A percentile compares a stretch with the other conserved stretches of the same genome.
Conservation (phyloP, 2,329 filamentous ascomycete species). For the Colletotrichum neosansevieriae region DNA sequence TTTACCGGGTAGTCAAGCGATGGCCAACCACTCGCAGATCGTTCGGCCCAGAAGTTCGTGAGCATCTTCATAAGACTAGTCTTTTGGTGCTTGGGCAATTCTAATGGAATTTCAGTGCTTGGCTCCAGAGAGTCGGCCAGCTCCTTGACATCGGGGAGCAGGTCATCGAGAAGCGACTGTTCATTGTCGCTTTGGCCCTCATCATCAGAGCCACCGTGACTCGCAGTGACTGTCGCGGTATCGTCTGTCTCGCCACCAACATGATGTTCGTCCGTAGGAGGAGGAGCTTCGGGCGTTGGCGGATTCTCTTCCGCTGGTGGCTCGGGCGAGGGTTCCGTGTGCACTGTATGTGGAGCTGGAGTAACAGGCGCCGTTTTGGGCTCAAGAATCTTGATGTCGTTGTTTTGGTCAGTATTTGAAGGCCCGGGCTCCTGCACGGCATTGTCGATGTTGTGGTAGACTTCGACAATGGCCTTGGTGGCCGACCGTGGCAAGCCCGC, state of each 20-base stretch:
- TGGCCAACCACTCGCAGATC: constrained; percentile 94
- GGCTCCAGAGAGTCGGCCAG: constrained; percentile 73
- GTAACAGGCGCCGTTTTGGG: constrained; percentile 33
- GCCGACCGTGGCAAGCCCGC: constrained; percentile 87
- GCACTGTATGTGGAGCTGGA: constrained; percentile 24
- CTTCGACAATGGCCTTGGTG: constrained; percentile 95
- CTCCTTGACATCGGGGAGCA: constrained; percentile 72
- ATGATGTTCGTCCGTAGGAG: constrained; percentile 35
- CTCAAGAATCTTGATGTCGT: constrained; percentile 35
- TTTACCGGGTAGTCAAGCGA: constrained; percentile 92
- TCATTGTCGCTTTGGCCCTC: constrained; percentile 81
- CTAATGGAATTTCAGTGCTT: constrained; percentile 71
- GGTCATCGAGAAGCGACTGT: constrained; percentile 75
- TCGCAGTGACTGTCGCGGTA: constrained; percentile 56
- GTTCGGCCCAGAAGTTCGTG: constrained; percentile 98
- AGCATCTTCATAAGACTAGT: constrained; percentile 95
- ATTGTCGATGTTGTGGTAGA: constrained; percentile 93
- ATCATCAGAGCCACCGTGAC: constrained; percentile 74
- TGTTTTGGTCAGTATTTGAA: constrained; percentile 63
- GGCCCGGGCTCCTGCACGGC: constrained; percentile 85
- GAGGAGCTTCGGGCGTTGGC: constrained; percentile 24
- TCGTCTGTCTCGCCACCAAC: constrained; percentile 49
- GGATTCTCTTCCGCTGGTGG: constrained; percentile 20
- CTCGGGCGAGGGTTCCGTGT: constrained; percentile 41
- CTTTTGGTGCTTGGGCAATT: constrained; percentile 92